Evolutionary conservation across 2,329 filamentous ascomycete genomes (phyloP).

Genomic region (Gnomoniopsis smithogilvyi): DNA sequence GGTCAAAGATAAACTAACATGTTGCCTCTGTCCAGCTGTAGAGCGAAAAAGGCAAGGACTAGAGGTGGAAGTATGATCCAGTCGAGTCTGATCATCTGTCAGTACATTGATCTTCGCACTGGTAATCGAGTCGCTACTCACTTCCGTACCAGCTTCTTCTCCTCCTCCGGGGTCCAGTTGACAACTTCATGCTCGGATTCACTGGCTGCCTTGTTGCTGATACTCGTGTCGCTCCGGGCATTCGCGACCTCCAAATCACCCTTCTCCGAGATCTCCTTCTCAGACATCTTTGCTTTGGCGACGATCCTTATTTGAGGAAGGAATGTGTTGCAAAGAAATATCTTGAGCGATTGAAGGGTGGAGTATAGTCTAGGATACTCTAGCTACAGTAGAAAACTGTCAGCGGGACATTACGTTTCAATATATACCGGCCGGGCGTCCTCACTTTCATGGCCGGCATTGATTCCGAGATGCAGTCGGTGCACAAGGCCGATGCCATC

Average conservation of each 20-base stretch:
- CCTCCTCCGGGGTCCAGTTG: conserved; percentile 14
- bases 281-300: neutral
- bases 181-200: neutral
- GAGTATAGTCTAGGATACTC: neutral
- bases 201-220: conserved; percentile 1
- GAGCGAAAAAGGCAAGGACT: conserved; percentile 15
- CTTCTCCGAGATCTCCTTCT: neutral
- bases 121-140: neutral
- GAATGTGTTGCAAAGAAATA: neutral
- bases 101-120: neutral
- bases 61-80: conserved; percentile 16
- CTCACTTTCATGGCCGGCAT: neutral
- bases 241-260: conserved; percentile 1
- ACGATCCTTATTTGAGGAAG: neutral
- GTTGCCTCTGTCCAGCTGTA: conserved; percentile 18
- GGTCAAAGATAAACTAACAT: neutral
- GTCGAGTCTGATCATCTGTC: conserved; percentile 5
- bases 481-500: neutral
- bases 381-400: neutral
- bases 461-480: neutral
- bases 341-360: neutral
- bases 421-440: neutral
- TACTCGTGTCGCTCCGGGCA: conserved; percentile 3
- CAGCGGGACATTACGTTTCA: neutral
- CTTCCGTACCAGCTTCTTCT: conserved; percentile 11